Evolutionary conservation across 257 asterid genomes (phyloP).

Genomic region (Cynanchum wilfordii): DNA sequence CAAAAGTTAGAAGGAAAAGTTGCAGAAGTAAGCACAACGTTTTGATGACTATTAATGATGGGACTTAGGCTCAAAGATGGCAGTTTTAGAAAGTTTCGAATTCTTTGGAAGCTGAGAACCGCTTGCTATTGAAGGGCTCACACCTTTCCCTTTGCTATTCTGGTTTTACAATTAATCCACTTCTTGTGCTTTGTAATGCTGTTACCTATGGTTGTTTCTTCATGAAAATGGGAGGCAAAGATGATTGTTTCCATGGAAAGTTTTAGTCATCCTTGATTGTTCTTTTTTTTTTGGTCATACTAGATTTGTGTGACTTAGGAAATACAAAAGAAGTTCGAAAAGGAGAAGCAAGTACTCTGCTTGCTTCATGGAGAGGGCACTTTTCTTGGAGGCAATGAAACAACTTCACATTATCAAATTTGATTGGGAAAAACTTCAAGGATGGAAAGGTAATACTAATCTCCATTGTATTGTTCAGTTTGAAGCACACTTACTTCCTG

Average conservation of each 20-base stretch:
- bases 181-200: not conserved
- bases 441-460: not conserved
- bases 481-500: not conserved
- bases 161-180: not conserved
- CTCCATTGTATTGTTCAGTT: not conserved
- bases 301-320: not conserved
- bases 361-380: not conserved
- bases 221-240: not conserved
- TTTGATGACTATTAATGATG: not conserved
- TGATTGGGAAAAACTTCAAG: not conserved
- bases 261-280: not conserved
- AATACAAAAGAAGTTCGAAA: not conserved
- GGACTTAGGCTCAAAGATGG: not conserved
- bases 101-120: slow-evolving; percentile 6
- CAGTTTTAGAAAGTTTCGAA: not conserved
- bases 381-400: not conserved
- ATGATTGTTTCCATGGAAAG: not conserved
- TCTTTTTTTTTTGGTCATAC: not conserved
- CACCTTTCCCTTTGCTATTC: not conserved
- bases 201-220: not conserved
- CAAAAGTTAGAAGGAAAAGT: not conserved
- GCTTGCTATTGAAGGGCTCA: not conserved
- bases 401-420: not conserved
- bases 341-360: not conserved
- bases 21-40: slow-evolving; percentile 1